Evolutionary conservation across 768 basidiomycete species (phyloP).

Genomic region (Coprinellus micaceus): DNA sequence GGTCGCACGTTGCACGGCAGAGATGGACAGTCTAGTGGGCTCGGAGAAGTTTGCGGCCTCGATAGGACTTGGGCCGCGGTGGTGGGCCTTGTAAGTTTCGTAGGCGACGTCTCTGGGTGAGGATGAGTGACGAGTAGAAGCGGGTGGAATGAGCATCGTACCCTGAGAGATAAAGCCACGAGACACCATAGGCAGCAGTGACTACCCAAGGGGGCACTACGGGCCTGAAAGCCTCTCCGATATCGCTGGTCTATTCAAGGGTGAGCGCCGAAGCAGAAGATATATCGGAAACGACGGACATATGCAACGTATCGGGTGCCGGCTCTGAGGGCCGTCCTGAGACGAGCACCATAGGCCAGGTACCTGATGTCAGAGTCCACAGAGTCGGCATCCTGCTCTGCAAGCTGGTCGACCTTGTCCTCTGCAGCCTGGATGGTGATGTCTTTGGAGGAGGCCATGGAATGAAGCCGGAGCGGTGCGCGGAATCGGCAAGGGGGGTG

Average conservation of each 20-base stretch:
- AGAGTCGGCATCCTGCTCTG: conserved; percentile 60
- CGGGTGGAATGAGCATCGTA: conserved; percentile 16
- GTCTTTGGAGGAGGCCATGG: conserved; percentile 23
- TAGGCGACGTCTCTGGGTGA: conserved; percentile 65
- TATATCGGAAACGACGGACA: conserved; percentile 35
- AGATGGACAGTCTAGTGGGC: conserved; percentile 60
- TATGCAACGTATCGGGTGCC: conserved; percentile 73
- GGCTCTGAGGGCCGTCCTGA: conserved; percentile 72
- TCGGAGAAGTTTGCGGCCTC: conserved; percentile 72
- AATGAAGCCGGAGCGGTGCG: not conserved
- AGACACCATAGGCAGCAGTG: conserved; percentile 74
- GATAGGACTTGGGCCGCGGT: conserved; percentile 59
- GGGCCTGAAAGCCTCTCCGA: conserved; percentile 81
- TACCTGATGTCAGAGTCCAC: conserved; percentile 69
- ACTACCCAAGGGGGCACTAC: conserved; percentile 71
- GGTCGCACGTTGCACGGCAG: conserved; percentile 71
- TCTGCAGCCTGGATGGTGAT: conserved; percentile 39
- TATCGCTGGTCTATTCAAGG: conserved; percentile 62
- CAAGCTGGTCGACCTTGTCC: conserved; percentile 52
- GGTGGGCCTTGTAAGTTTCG: conserved; percentile 76
- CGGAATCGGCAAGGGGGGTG: not conserved
- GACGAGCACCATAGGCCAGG: conserved; percentile 73
- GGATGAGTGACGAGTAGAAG: conserved; percentile 1
- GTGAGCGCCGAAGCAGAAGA: conserved; percentile 15
- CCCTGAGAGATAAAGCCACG: conserved; percentile 76